Evolutionary conservation across 768 basidiomycete species (phyloP), one percentile per base, ranked within the genome.

Genomic region (Phaeotremella skinneri): DNA sequence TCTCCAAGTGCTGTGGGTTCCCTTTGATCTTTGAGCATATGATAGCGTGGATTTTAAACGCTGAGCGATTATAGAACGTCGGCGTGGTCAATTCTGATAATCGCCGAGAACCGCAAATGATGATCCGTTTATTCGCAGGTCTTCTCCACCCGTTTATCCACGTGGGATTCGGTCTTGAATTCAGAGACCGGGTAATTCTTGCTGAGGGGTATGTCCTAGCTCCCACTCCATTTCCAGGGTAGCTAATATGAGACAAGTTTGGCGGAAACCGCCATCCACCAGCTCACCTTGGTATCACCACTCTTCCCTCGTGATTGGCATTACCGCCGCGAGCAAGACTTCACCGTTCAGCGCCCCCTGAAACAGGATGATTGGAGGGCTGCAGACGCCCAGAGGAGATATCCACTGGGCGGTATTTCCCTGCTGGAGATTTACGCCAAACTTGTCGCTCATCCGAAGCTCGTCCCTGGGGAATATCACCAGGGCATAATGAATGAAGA

Each of bases 141-240:
- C 56, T 66, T 0, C 55, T 66, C 4, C 70, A 72, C 49, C 70
- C 70, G 1, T 68, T 68, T 26, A 72, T 72, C 30, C 70, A 72
- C 48, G 56, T 52, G 21, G 70, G 70, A 4, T 70, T 68, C 42
- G 70, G 68, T 14, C n/a, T 72, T 20, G 70, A 72, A 25, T 72
- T 72, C 64, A 37, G 56, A n/a, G 70, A 72, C 55, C 49, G 58
- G 26, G 60, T 72, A 5, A 51, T 59, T 13, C 53, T 72, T 3
- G 70, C 70, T 21, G 70, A 72, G 51, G 70, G 67, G 67, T 69
- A 20, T 56, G 53, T 20, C 17, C 31, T 14, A 26, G n/a, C 26
- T 26, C n/a, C 34, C 2, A 31, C 31, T 20, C 6, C 16, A 32
- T 26, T 2, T 45, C 34, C 17, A 29, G 32, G 47, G n/a, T 41